Percentiles rank a stretch among this genome's conserved stretches.
phyloP scores from a whole-genome alignment of 2,329 filamentous ascomycete species.

The Pseudogymnoascus sp. region DNA sequence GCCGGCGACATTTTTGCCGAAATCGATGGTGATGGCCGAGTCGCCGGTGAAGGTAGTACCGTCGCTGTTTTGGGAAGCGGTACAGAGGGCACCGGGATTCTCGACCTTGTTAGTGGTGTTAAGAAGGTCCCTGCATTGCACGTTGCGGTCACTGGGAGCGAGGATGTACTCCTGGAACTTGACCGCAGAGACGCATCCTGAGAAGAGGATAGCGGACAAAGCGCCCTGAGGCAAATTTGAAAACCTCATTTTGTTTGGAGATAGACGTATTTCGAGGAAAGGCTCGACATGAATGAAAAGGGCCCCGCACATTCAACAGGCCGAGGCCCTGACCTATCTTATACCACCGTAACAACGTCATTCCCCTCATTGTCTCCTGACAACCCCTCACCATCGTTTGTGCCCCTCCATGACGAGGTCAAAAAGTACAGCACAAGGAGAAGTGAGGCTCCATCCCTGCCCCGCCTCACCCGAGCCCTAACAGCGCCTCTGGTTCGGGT shows the following conservation, averaged over 20 bases:
- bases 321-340: background rate
- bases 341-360: background rate
- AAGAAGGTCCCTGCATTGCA: conserved; percentile 12
- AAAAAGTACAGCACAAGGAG: background rate
- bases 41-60: conserved; percentile 18
- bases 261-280: background rate
- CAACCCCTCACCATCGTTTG: background rate
- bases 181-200: background rate
- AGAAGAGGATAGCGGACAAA: background rate
- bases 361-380: background rate
- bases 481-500: background rate
- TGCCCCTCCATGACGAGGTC: background rate
- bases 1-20: conserved; percentile 34
- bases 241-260: background rate
- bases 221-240: background rate
- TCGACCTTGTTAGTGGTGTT: conserved; percentile 15
- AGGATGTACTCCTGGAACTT: conserved; percentile 18
- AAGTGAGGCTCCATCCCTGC: background rate
- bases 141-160: conserved; percentile 16
- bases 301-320: background rate
- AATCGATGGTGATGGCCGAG: conserved; percentile 34
- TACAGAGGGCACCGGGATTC: conserved; percentile 15
- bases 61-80: background rate
- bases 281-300: background rate
- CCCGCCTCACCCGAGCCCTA: background rate